phyloP scores from a whole-genome alignment of 805 yeast species.

The Candida odintsovae region DNA sequence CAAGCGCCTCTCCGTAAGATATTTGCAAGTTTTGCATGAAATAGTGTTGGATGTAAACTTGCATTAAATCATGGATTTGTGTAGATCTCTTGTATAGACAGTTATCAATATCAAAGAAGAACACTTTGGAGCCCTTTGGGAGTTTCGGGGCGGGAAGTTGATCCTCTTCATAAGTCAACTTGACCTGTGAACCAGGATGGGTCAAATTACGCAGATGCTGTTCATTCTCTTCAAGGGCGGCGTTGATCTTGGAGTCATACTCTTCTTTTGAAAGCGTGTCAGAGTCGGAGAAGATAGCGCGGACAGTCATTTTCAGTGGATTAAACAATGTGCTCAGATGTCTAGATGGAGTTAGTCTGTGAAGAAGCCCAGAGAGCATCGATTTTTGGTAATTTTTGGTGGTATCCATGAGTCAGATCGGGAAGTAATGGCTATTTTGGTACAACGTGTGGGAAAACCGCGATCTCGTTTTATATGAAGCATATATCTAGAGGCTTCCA shows the following conservation, averaged over 20 bases:
- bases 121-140: slow-evolving; percentile 32
- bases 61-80: slow-evolving; percentile 83
- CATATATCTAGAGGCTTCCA: too few species aligned
- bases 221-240: slow-evolving; percentile 22
- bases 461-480: too few species aligned
- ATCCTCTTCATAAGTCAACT: slow-evolving; percentile 24
- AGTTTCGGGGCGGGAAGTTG: slow-evolving; percentile 17
- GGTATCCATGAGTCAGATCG: not conserved
- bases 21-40: slow-evolving; percentile 61
- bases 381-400: not conserved
- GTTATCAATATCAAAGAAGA: slow-evolving; percentile 92
- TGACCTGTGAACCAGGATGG: slow-evolving; percentile 29
- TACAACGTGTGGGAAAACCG: not conserved
- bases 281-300: not conserved
- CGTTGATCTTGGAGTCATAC: slow-evolving; percentile 6
- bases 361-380: not conserved
- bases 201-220: slow-evolving; percentile 27
- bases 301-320: not conserved
- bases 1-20: slow-evolving; percentile 66
- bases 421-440: not conserved
- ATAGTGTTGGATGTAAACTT: slow-evolving; percentile 72
- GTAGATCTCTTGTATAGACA: slow-evolving; percentile 76
- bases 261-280: slow-evolving; percentile 1
- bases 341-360: not conserved
- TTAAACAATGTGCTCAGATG: not conserved